Base-by-base conservation (phyloP, 2,329 filamentous ascomycete genomes). In the Lecanoromycetidae sp. region DNA sequence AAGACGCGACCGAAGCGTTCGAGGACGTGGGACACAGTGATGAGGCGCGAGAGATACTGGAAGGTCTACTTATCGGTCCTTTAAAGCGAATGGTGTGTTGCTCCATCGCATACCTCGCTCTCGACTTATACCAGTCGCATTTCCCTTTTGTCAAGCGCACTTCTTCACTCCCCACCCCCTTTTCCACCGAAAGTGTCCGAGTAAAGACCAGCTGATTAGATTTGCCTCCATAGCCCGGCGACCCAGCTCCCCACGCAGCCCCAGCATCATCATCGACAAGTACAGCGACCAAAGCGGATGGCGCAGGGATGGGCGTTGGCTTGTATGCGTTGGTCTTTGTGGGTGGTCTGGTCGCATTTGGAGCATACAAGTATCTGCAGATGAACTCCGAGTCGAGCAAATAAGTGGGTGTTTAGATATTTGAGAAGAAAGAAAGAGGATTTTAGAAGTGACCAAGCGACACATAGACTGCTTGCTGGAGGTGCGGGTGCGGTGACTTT, bases 1-100 rank as follows among this genome's bases (percentile, higher is more conserved):
- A 94, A 71, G 91, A 98, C 68, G 84, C 85, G 61, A 94, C 90
- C 59, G 91, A 96, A 71, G 90, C 91, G 53, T 98, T 98, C 65
- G 91, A 98, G 74, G 91, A 98, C 69, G 91, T 98, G 61, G 91
- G 91, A 63, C 91, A 98, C 82, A 93, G 85, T 61, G 91, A 98
- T 68, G 91, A 98, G 75, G 91, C 91, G 57, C 83, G 91, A 57
- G 90, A 96, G 73, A 90, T 94, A 57, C 80, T 98, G 49, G 80
- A 83, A 26, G 77, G 79, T 61, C 72, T 94, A 55, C 68, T 80
- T 44, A 75, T 91, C 56, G 88, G 86, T 55, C 74, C 63, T 30
- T 68, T 95, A 65, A 93, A 94, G 80, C 78, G 86, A 66, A 65
- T 77, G 74, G 86, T 93, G 76, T 60, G 79, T 64, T 51, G 15